phyloP scores from a whole-genome alignment of 495 filamentous ascomycete species.

The Hyphodiscus hymeniophilus region DNA sequence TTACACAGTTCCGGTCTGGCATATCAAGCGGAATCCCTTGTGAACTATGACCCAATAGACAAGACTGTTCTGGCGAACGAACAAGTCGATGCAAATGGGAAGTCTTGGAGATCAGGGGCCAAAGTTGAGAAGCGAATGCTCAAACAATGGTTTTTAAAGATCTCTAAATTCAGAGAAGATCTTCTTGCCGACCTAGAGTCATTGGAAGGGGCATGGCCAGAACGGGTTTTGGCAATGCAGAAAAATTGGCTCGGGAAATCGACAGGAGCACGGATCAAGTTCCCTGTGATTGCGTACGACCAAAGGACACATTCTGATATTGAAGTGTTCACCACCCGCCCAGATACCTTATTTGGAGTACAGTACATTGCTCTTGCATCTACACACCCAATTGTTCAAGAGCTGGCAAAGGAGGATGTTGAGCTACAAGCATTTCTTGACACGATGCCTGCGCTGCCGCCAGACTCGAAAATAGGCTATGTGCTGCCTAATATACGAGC shows the following conservation, averaged over 20 bases:
- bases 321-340: conserved; percentile 76
- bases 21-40: conserved; percentile 69
- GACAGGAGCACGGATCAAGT: conserved; percentile 61
- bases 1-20: conserved; percentile 64
- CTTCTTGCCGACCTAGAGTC: conserved; percentile 64
- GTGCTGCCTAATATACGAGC: conserved; percentile 51
- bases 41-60: conserved; percentile 88
- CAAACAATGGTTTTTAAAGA: conserved; percentile 87
- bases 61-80: conserved; percentile 87
- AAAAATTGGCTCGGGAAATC: conserved; percentile 84
- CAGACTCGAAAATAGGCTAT: conserved; percentile 71
- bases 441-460: conserved; percentile 48
- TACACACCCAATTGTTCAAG: conserved; percentile 60
- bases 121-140: conserved; percentile 72
- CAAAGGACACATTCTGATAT: conserved; percentile 32
- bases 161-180: conserved; percentile 68
- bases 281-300: conserved; percentile 41
- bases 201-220: conserved; percentile 64
- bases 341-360: conserved; percentile 77
- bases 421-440: conserved; percentile 60
- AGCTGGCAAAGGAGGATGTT: conserved; percentile 48
- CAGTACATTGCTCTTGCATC: conserved; percentile 76
- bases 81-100: conserved; percentile 76
- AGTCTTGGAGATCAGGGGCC: conserved; percentile 81
- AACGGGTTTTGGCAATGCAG: conserved; percentile 75